Base-by-base conservation (phyloP, 2,329 filamentous ascomycete species). In the Chalaropsis thielavioides region DNA sequence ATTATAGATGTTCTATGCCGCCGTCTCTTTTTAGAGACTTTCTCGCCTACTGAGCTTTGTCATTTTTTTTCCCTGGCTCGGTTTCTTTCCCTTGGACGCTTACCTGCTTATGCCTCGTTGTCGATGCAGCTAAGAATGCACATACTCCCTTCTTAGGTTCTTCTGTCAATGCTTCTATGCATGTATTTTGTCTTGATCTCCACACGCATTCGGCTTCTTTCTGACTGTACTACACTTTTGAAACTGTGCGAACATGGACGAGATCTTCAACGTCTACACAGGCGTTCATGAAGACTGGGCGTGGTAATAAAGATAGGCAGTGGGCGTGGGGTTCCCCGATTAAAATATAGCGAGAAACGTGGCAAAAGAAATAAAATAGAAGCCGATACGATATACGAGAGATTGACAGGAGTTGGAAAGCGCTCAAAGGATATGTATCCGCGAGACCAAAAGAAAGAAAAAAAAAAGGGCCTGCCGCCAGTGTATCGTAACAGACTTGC, bases 141-240 rank as follows among this genome's bases (percentile, higher is more conserved):
- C 11, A 22, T 56, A 31, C 49, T 24, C 31, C 17, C 40, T 62
- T 66, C 64, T 44, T 13, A 63, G 60, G 35, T 43, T 22, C 64
- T 66, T 66, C 64, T 63, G 64, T 62, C 27, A 19, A 38, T 56
- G 46, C 60, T 66, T 66, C 64, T 40, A 66, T 66, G 64, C 60
- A 62, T 62, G 31, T 56, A n/a, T 38, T 38, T 61, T 44, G 24
- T 44, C 19, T 62, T 62, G 41, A 35, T 35, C 51, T 56, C 51
- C 51, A 35, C 51, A n/a, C 24, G 51, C 17, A 56, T 62, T 38
- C 60, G 43, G 60, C 41, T 35, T 49, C 44, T 62, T 44, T 46
- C 19, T 35, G 11, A n/a, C 27, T 49, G 60, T 62, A 46, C 41
- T n/a, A 62, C 40, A 35, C 44, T 44, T 41, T 22, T 49, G 60